These are phyloP conservation scores for Pleochaeta shiraiana DNA, from an alignment of 2,329 filamentous ascomycete species.

Conservation along the genomic window DNA sequence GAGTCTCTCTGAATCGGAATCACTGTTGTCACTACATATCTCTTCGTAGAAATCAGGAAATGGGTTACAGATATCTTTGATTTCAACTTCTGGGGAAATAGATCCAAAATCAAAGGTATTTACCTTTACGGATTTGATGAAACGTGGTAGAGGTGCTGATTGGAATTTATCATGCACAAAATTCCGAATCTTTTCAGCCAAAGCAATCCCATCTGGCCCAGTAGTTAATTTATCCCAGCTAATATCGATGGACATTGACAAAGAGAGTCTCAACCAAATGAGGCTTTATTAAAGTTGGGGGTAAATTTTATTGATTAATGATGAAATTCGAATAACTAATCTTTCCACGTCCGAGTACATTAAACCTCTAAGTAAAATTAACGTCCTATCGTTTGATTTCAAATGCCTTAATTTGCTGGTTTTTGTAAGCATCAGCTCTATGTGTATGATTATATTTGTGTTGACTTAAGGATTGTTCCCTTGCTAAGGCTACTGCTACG, in stretches of 20 bases:
- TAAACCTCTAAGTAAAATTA: no score
- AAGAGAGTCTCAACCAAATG: no score
- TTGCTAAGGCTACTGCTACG: no score
- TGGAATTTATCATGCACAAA: conserved; percentile 97
- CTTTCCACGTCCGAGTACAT: no score
- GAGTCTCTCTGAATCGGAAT: conserved; percentile 26
- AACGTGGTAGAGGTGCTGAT: conserved; percentile 70
- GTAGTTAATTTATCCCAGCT: conserved; percentile 88
- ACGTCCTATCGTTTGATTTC: no score
- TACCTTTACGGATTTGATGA: conserved; percentile 90
- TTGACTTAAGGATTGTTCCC: no score
- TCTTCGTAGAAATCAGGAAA: conserved; percentile 93
- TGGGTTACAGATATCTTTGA: conserved; percentile 94
- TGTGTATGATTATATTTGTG: no score
- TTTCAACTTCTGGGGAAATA: conserved; percentile 62
- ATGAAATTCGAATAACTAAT: no score
- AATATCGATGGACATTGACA: conserved; percentile 86
- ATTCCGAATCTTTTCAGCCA: conserved; percentile 68
- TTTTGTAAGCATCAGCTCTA: no score
- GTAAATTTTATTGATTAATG: no score
- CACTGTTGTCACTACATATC: conserved; percentile 42
- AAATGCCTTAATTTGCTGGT: no score
- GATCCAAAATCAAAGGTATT: conserved; percentile 86
- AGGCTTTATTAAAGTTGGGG: no score
- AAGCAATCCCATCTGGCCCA: conserved; percentile 64